Conservation (phyloP, 257 asterid genomes). For the Thymus mandschuricus region DNA sequence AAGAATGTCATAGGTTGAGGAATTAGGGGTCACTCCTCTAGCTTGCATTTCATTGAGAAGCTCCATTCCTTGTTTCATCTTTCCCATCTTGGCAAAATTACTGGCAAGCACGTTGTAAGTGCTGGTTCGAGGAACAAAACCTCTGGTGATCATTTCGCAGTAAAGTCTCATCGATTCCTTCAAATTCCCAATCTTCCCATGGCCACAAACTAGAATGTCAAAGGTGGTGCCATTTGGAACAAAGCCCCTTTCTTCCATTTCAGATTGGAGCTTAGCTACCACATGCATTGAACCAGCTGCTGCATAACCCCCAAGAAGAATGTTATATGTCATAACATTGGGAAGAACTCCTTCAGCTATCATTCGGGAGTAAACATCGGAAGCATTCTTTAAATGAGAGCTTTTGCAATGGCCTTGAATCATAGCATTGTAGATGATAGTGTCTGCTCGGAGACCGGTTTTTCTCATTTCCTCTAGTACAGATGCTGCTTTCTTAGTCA, state of each 20-base stretch:
- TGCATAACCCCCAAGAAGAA: conserved; percentile 68
- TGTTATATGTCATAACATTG: conserved; percentile 64
- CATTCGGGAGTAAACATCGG: conserved; percentile 63
- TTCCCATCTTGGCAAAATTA: conserved; percentile 81
- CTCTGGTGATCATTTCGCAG: conserved; percentile 86
- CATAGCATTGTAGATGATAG: conserved; percentile 70
- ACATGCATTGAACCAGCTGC: conserved; percentile 54
- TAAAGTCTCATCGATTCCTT: conserved; percentile 77
- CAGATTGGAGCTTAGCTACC: conserved; percentile 51
- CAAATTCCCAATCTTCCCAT: conserved; percentile 73
- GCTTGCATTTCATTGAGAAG: conserved; percentile 80
- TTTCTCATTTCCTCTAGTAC: conserved; percentile 66
- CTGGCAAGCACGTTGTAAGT: conserved; percentile 73
- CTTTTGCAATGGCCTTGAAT: conserved; percentile 81
- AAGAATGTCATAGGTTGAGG: conserved; percentile 82
- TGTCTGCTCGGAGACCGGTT: conserved; percentile 72
- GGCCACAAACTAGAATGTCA: conserved; percentile 71
- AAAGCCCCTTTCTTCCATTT: conserved; percentile 65
- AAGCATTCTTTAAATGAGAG: conserved; percentile 59
- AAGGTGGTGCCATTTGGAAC: conserved; percentile 65
- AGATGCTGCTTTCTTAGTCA: conserved; percentile 76
- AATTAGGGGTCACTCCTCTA: conserved; percentile 68
- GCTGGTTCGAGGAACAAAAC: conserved; percentile 74
- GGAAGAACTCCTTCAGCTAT: conserved; percentile 67
- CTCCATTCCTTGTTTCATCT: conserved; percentile 88